Evolutionary conservation across 768 basidiomycete species (phyloP).

Genomic region (Ramaria rubella): DNA sequence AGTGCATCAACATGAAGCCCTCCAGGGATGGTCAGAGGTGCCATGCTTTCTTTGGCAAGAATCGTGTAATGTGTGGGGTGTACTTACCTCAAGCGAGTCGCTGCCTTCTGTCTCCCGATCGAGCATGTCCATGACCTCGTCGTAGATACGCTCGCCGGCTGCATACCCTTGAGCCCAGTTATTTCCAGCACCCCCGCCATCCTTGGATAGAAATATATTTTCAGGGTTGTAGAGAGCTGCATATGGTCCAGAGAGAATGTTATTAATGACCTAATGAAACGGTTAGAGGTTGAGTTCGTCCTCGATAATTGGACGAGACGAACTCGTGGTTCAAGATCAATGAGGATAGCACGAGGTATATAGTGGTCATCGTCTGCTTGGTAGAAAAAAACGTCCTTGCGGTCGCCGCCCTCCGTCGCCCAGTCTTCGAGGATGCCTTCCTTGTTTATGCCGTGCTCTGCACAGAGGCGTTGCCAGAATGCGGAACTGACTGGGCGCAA

Average conservation of each 20-base stretch:
- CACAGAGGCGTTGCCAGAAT: conserved; percentile 97
- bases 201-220: conserved; percentile 93
- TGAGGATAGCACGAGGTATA: conserved; percentile 91
- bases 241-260: conserved; percentile 83
- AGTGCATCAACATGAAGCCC: conserved; percentile 99
- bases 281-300: background rate
- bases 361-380: conserved; percentile 99
- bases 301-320: conserved; percentile 25
- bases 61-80: background rate
- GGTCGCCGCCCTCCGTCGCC: conserved; percentile 91
- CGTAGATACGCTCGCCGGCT: conserved; percentile 85
- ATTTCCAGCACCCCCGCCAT: conserved; percentile 98
- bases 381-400: conserved; percentile 99
- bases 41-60: too few species aligned
- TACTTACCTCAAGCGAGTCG: conserved; percentile 84
- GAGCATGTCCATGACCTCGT: conserved; percentile 98
- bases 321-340: conserved; percentile 95
- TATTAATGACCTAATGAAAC: conserved; percentile 82
- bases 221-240: conserved; percentile 93
- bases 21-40: conserved; percentile 28
- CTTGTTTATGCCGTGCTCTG: conserved; percentile 95
- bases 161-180: conserved; percentile 97
- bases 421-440: conserved; percentile 96
- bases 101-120: conserved; percentile 97
- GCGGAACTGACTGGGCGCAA: conserved; percentile 78